These are phyloP conservation scores for Russula vinacea DNA, from an alignment of 768 basidiomycete genomes.

Conservation along the genomic window DNA sequence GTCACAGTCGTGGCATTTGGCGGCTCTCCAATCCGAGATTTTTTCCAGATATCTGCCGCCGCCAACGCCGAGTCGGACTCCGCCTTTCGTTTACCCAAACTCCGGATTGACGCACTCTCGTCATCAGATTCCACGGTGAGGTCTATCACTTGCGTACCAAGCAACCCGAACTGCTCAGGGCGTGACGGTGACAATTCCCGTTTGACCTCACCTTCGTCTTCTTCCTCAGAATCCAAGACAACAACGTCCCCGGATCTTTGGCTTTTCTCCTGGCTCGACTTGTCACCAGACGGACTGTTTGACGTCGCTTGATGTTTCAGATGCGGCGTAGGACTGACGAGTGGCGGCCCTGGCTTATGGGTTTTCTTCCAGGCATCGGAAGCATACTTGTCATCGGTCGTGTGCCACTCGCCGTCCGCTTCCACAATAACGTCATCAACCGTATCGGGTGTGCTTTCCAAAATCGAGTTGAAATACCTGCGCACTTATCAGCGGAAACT, in stretches of 20 bases:
- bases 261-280: conserved; percentile 37
- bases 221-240: conserved; percentile 71
- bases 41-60: conserved; percentile 75
- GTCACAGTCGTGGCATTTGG: conserved; percentile 24
- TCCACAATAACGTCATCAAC: conserved; percentile 94
- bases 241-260: conserved; percentile 50
- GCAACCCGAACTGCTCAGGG: conserved; percentile 32
- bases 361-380: conserved; percentile 65
- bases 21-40: conserved; percentile 43
- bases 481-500: conserved; percentile 7
- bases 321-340: conserved; percentile 9
- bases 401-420: conserved; percentile 95
- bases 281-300: conserved; percentile 4
- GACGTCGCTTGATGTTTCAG: background rate
- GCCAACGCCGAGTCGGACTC: conserved; percentile 51
- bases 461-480: conserved; percentile 86
- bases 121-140: conserved; percentile 79
- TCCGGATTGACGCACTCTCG: conserved; percentile 46
- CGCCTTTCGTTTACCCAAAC: conserved; percentile 52
- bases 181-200: conserved; percentile 67
- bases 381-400: conserved; percentile 79
- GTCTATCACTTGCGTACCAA: conserved; percentile 64
- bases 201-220: conserved; percentile 70
- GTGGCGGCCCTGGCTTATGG: conserved; percentile 41
- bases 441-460: conserved; percentile 69